Conservation (phyloP, 176 grass and related monocot genomes). For the Miscanthus lutarioriparius region DNA sequence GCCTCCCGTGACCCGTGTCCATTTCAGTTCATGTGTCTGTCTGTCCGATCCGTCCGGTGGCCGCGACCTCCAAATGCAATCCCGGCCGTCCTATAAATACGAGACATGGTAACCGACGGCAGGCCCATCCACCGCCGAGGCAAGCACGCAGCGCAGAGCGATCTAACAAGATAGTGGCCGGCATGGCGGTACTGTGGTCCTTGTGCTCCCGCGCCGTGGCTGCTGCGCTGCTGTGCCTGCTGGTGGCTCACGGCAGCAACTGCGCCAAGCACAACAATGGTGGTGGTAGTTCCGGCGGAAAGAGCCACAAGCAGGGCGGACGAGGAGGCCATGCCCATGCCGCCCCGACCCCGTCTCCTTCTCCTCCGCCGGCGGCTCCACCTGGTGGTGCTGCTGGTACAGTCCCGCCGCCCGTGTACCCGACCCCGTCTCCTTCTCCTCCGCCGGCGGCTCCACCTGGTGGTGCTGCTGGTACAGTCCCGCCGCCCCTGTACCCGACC, state of each 20-base stretch:
- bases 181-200: neutral
- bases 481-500: neutral
- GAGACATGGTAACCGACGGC: too few species aligned
- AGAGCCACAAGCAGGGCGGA: neutral
- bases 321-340: neutral
- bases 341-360: neutral
- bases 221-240: conserved; percentile 26
- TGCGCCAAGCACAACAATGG: conserved; percentile 5
- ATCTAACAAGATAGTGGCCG: too few species aligned
- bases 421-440: neutral
- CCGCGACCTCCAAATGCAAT: too few species aligned
- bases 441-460: neutral
- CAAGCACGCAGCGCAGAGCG: too few species aligned
- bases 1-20: too few species aligned
- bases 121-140: too few species aligned
- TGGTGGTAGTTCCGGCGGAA: neutral
- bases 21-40: too few species aligned
- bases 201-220: neutral
- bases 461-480: too few species aligned
- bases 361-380: neutral
- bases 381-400: too few species aligned
- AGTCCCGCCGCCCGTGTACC: neutral
- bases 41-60: too few species aligned
- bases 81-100: too few species aligned
- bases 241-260: neutral